phyloP scores from a whole-genome alignment of 352 stramenopile genomes.

The Phytophthora ramorum region DNA sequence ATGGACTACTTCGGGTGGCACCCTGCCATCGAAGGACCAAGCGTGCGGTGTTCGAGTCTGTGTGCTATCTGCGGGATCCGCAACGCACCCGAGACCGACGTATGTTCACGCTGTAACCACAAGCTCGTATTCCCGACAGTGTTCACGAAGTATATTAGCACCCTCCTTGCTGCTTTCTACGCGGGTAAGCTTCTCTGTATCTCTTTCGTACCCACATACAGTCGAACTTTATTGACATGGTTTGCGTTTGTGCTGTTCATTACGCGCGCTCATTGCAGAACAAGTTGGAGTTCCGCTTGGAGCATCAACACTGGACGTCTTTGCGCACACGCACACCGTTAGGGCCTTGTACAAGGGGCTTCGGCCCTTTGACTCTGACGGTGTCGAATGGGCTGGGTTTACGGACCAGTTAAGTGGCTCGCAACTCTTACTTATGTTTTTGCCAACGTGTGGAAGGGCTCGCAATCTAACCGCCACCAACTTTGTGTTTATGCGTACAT shows the following conservation, averaged over 20 bases:
- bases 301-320: constrained; percentile 74
- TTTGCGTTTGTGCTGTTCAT: background rate
- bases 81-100: constrained; percentile 65
- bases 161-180: constrained; percentile 76
- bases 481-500: constrained; percentile 9
- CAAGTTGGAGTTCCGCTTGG: constrained; percentile 77
- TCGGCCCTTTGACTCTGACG: constrained; percentile 65
- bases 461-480: constrained; percentile 4
- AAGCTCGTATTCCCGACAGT: constrained; percentile 71
- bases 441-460: background rate
- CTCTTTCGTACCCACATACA: background rate
- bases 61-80: constrained; percentile 79
- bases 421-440: background rate
- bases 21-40: constrained; percentile 72
- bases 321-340: constrained; percentile 73
- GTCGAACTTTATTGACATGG: background rate
- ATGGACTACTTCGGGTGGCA: constrained; percentile 87
- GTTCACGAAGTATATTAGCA: constrained; percentile 84
- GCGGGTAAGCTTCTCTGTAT: constrained; percentile 46
- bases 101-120: constrained; percentile 65
- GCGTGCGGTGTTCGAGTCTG: constrained; percentile 76
- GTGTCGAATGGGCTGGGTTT: constrained; percentile 70
- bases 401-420: constrained; percentile 66
- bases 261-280: constrained; percentile 39
- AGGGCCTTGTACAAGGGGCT: constrained; percentile 77